phyloP scores from a whole-genome alignment of 257 asterid species.

The Solanum sejunctum region DNA sequence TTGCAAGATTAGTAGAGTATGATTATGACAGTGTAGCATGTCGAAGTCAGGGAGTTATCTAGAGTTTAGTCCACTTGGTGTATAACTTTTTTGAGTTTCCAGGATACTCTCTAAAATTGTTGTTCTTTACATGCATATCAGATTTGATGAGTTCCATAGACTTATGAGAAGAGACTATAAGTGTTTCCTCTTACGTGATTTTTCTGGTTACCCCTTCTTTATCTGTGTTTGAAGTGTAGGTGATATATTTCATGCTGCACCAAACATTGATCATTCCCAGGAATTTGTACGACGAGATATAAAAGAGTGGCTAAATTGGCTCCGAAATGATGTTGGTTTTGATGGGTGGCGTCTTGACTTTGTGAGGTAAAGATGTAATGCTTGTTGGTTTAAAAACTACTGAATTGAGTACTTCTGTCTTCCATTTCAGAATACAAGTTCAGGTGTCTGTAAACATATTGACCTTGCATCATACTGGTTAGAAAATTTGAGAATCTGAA shows the following conservation, averaged over 20 bases:
- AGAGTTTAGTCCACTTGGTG: background rate
- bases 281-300: constrained; percentile 38
- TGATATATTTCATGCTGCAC: constrained; percentile 51
- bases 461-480: background rate
- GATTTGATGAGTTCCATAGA: background rate
- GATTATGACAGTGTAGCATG: background rate
- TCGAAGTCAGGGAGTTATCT: background rate
- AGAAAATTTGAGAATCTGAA: background rate
- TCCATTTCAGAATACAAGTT: background rate
- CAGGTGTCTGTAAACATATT: background rate
- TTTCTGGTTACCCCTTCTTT: background rate
- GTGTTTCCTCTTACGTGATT: background rate
- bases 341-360: constrained; percentile 61
- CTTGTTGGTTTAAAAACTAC: background rate
- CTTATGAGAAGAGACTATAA: background rate
- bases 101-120: background rate
- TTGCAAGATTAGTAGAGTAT: background rate
- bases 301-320: constrained; percentile 43
- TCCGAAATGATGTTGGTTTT: constrained; percentile 38
- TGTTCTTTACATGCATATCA: background rate
- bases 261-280: constrained; percentile 50
- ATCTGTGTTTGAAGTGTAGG: constrained; percentile 12
- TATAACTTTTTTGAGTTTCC: background rate
- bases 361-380: constrained; percentile 18
- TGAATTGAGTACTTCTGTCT: background rate